Evolutionary conservation across 1,284 basidiomycete species (phyloP).

Genomic region (Moniliophthora roreri): DNA sequence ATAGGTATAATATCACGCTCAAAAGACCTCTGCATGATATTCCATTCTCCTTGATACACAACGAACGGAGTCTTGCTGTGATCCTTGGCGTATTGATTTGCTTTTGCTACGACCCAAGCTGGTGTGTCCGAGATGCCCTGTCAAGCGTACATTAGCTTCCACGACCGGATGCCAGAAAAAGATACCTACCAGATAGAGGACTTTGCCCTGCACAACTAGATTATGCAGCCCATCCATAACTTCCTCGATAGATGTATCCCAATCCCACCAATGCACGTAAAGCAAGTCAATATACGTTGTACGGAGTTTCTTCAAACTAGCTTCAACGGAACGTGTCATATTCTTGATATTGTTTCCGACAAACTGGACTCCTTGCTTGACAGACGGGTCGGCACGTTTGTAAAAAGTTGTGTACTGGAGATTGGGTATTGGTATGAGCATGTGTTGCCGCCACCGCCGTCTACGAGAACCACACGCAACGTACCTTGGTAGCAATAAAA

Average conservation of each 20-base stretch:
- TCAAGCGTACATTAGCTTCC: not conserved
- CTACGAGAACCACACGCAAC: too few relatives aligned
- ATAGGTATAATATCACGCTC: constrained; percentile 59
- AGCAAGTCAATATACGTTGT: too few relatives aligned
- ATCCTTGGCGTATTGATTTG: constrained; percentile 42
- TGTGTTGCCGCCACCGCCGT: not conserved
- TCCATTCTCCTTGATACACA: constrained; percentile 56
- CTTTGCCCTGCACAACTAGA: constrained; percentile 34
- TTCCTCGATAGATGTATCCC: too few relatives aligned
- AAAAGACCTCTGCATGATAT: constrained; percentile 46
- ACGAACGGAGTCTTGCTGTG: constrained; percentile 48
- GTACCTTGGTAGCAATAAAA: constrained; percentile 54
- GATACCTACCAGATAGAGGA: constrained; percentile 29
- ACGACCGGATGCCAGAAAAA: not conserved
- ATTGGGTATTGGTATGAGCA: not conserved
- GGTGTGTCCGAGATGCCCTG: constrained; percentile 42
- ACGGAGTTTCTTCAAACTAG: too few relatives aligned
- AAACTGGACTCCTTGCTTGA: constrained; percentile 24
- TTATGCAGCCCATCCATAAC: constrained; percentile 32
- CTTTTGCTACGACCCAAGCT: constrained; percentile 42
- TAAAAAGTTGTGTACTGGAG: constrained; percentile 31
- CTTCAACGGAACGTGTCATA: constrained; percentile 21
- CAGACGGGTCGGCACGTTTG: constrained; percentile 21
- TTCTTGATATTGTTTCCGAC: constrained; percentile 28
- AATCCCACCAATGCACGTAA: too few relatives aligned